Percentiles rank a stretch among this genome's conserved stretches.
Conservation (phyloP, 2,329 filamentous ascomycete species). For the Diplodia scrobiculata region DNA sequence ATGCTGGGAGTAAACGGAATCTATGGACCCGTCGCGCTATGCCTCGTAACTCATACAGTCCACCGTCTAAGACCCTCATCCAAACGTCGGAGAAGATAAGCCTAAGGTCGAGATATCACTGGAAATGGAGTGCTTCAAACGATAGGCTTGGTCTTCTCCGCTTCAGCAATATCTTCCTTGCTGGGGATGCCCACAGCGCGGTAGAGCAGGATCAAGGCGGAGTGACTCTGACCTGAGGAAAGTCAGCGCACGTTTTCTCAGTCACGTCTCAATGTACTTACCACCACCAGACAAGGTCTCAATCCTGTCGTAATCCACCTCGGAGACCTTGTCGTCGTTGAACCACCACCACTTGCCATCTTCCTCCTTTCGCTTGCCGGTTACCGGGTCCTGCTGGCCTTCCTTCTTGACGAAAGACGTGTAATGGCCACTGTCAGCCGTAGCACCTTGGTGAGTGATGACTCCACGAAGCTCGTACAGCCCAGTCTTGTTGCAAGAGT, state of each 20-base stretch:
- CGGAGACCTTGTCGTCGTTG: constrained; percentile 95
- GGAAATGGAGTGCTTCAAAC: not conserved
- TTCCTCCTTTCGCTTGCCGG: constrained; percentile 75
- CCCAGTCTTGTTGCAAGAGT: constrained; percentile 87
- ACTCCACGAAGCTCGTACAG: constrained; percentile 93
- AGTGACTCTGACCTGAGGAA: constrained; percentile 69
- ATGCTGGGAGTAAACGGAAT: constrained; percentile 18
- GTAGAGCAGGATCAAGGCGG: constrained; percentile 78
- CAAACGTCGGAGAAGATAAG: constrained; percentile 1
- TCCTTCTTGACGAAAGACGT: constrained; percentile 97
- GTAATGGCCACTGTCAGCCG: constrained; percentile 96
- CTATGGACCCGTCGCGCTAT: constrained; percentile 23
- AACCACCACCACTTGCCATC: constrained; percentile 99
- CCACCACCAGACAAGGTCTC: constrained; percentile 86
- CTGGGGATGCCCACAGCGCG: constrained; percentile 61
- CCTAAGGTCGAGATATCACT: not conserved
- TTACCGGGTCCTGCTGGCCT: constrained; percentile 68
- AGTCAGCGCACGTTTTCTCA: constrained; percentile 32
- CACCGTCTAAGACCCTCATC: constrained; percentile 18
- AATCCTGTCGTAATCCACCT: constrained; percentile 89
- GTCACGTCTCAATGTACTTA: constrained; percentile 42
- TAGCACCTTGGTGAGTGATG: constrained; percentile 94
- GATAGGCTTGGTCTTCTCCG: constrained; percentile 8
- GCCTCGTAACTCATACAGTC: constrained; percentile 27
- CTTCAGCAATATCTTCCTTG: constrained; percentile 24